These are phyloP conservation scores for Alternaria gansuensis DNA, from an alignment of 2,329 filamentous ascomycete species.

Conservation along the genomic window DNA sequence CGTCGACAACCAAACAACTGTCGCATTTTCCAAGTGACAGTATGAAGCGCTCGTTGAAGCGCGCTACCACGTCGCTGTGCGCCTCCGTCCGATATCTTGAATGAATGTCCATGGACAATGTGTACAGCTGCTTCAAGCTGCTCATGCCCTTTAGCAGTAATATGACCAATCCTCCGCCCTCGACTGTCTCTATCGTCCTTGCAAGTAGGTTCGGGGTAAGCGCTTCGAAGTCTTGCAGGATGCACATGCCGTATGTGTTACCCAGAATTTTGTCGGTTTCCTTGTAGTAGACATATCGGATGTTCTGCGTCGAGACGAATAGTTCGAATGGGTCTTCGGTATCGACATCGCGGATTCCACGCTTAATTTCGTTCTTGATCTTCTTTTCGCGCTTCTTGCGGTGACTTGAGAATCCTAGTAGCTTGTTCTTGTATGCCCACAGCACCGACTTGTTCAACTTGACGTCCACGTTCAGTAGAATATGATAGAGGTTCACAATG, in stretches of 20 bases:
- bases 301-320: slow-evolving; percentile 94
- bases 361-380: slow-evolving; percentile 98
- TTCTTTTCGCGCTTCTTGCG: slow-evolving; percentile 98
- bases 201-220: slow-evolving; percentile 97
- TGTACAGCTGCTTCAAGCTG: slow-evolving; percentile 96
- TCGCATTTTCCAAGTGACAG: slow-evolving; percentile 95
- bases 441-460: slow-evolving; percentile 96
- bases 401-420: slow-evolving; percentile 91
- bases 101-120: slow-evolving; percentile 96
- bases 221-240: slow-evolving; percentile 97
- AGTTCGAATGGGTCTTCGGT: slow-evolving; percentile 95
- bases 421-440: slow-evolving; percentile 99
- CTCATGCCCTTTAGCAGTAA: slow-evolving; percentile 94
- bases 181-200: slow-evolving; percentile 94
- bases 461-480: slow-evolving; percentile 87
- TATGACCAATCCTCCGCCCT: slow-evolving; percentile 91
- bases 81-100: slow-evolving; percentile 96
- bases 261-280: slow-evolving; percentile 98
- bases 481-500: slow-evolving; percentile 93
- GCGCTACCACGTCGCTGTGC: slow-evolving; percentile 89
- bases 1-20: slow-evolving; percentile 93
- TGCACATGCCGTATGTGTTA: slow-evolving; percentile 98
- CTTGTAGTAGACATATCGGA: slow-evolving; percentile 99
- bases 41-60: slow-evolving; percentile 98
- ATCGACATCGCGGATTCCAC: slow-evolving; percentile 91